These are phyloP conservation scores for Vanrija sp. DNA, from an alignment of 1,284 basidiomycete species.

Conservation along the genomic window DNA sequence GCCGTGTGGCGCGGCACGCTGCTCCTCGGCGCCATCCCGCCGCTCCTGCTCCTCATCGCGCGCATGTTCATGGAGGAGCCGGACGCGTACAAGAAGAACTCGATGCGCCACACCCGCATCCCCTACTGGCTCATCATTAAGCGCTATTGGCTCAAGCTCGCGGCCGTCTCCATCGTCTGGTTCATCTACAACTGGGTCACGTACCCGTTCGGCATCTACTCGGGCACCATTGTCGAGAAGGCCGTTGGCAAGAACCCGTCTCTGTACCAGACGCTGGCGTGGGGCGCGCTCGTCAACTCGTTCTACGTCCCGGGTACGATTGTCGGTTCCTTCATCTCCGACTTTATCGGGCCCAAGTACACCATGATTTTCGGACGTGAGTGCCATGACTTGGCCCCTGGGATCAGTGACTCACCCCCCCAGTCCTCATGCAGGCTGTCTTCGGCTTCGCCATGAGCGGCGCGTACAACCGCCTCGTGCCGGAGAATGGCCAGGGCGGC, in stretches of 20 bases:
- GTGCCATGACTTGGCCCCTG: too few species aligned
- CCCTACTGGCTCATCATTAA: conserved; percentile 68
- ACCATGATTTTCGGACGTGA: conserved; percentile 59
- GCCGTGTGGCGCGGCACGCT: conserved; percentile 84
- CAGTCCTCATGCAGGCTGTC: conserved; percentile 65
- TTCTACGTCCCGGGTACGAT: conserved; percentile 48
- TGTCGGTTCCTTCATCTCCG: conserved; percentile 32
- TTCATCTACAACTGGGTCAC: conserved; percentile 60
- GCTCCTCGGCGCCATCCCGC: conserved; percentile 78
- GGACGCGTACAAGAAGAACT: conserved; percentile 43
- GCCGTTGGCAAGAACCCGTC: conserved; percentile 19
- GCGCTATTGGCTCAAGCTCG: conserved; percentile 56
- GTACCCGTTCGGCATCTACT: conserved; percentile 60
- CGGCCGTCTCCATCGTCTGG: conserved; percentile 48
- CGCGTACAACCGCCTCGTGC: conserved; percentile 54
- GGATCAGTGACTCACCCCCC: conserved; percentile 33
- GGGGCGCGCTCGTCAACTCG: conserved; percentile 47
- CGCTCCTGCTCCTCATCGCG: conserved; percentile 72
- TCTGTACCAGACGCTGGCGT: conserved; percentile 34
- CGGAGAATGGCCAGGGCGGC: not conserved
- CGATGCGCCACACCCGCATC: conserved; percentile 63
- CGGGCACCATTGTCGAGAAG: conserved; percentile 55
- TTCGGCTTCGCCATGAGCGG: conserved; percentile 85
- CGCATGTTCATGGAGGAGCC: conserved; percentile 75
- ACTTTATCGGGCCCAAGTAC: conserved; percentile 46